A percentile compares a stretch with the other conserved stretches of the same genome.
These are phyloP conservation scores for Caloboletus inedulis DNA, from an alignment of 1,284 basidiomycete species.

Conservation along the genomic window DNA sequence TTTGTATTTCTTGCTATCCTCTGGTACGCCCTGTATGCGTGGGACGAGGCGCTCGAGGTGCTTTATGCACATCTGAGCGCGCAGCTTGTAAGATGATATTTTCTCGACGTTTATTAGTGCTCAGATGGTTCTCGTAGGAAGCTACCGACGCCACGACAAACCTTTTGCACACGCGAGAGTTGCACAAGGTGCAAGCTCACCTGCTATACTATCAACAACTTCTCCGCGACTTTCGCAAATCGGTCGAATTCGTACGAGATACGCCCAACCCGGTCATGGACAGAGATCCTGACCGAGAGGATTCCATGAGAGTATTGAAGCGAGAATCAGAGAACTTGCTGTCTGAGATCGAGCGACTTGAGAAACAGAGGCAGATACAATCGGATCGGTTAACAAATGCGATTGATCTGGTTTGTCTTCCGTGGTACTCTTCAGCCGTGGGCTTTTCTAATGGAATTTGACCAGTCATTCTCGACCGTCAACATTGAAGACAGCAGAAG, in stretches of 20 bases:
- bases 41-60: constrained; percentile 54
- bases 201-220: constrained; percentile 52
- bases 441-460: constrained; percentile 2
- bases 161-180: constrained; percentile 42
- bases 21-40: constrained; percentile 58
- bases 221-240: constrained; percentile 50
- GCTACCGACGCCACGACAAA: constrained; percentile 34
- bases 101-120: neutral
- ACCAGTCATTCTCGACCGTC: constrained; percentile 48
- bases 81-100: constrained; percentile 35
- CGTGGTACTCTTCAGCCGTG: neutral
- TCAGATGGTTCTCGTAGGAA: constrained; percentile 38
- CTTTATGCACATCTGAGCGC: constrained; percentile 47
- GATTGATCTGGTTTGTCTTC: constrained; percentile 41
- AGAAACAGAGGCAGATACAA: constrained; percentile 42
- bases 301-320: constrained; percentile 32
- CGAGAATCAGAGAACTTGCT: constrained; percentile 44
- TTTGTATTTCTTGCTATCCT: constrained; percentile 50
- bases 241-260: constrained; percentile 45
- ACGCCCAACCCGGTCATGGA: constrained; percentile 47
- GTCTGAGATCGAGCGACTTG: constrained; percentile 45
- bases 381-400: constrained; percentile 49
- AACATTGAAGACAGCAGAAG: constrained; percentile 47
- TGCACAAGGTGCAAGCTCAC: constrained; percentile 54
- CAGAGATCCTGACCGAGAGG: constrained; percentile 16